Percentiles rank a stretch among this genome's conserved stretches.
Evolutionary conservation across 1,139 yeast species (phyloP).

Genomic region (Eremothecium sinecaudum): DNA sequence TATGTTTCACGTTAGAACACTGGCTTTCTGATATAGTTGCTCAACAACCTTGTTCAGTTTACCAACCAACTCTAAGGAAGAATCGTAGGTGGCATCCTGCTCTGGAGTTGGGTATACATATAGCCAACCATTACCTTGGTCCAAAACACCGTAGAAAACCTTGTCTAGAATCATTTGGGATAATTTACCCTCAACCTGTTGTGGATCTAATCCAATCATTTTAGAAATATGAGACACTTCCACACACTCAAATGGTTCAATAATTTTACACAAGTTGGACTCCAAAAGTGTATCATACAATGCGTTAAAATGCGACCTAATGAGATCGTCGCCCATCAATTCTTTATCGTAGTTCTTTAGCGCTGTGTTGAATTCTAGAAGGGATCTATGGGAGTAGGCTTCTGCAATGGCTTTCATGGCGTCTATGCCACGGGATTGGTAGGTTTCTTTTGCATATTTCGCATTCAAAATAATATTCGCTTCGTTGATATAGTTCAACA

Average conservation of each 20-base stretch:
- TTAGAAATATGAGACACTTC: slow-evolving; percentile 84
- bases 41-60: slow-evolving; percentile 87
- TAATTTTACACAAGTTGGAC: slow-evolving; percentile 86
- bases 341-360: slow-evolving; percentile 63
- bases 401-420: slow-evolving; percentile 92
- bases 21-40: slow-evolving; percentile 85
- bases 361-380: slow-evolving; percentile 81
- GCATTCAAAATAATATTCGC: slow-evolving; percentile 67
- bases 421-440: slow-evolving; percentile 64
- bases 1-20: slow-evolving; percentile 53
- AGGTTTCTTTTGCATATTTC: slow-evolving; percentile 66
- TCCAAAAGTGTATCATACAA: slow-evolving; percentile 88
- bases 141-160: slow-evolving; percentile 88
- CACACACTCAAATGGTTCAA: slow-evolving; percentile 92
- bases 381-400: slow-evolving; percentile 82
- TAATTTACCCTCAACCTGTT: slow-evolving; percentile 87
- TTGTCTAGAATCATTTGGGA: slow-evolving; percentile 95
- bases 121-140: slow-evolving; percentile 98
- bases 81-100: slow-evolving; percentile 80
- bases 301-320: slow-evolving; percentile 86
- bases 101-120: slow-evolving; percentile 84
- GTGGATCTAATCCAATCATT: slow-evolving; percentile 77
- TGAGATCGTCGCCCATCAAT: slow-evolving; percentile 76
- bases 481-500: slow-evolving; percentile 83
- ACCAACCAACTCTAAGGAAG: slow-evolving; percentile 77